Evolutionary conservation across 257 asterid species (phyloP).

Genomic region (Nicotiana undulata): DNA sequence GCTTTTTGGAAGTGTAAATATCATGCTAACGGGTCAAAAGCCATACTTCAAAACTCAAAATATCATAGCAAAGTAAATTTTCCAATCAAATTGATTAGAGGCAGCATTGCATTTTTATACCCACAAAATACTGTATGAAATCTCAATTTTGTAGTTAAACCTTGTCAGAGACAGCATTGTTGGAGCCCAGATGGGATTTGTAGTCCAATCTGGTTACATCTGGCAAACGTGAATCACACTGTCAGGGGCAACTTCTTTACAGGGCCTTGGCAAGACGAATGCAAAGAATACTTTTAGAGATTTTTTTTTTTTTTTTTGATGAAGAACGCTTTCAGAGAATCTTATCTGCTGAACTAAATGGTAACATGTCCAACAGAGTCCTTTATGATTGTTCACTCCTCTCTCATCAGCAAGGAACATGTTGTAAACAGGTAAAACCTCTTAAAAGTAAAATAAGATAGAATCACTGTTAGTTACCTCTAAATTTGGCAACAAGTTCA

Average conservation of each 20-base stretch:
- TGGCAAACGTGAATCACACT: too few species aligned
- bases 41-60: neutral
- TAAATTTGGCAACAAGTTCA: slow-evolving; percentile 71
- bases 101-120: neutral
- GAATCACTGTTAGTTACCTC: slow-evolving; percentile 51
- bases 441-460: slow-evolving; percentile 5
- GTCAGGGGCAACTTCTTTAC: too few species aligned
- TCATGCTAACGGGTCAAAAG: neutral
- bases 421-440: neutral
- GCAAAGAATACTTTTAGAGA: too few species aligned
- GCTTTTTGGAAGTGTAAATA: neutral
- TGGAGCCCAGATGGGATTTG: neutral
- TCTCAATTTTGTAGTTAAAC: neutral
- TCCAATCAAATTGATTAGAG: neutral
- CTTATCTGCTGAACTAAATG: too few species aligned
- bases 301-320: too few species aligned
- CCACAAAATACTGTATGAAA: neutral
- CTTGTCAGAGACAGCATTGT: neutral
- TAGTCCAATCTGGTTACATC: neutral
- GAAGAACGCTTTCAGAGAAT: too few species aligned
- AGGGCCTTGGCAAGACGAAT: too few species aligned
- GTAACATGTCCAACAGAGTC: too few species aligned
- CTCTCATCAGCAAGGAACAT: too few species aligned
- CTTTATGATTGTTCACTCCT: too few species aligned
- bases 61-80: too few species aligned